Conservation (phyloP, 108 stramenopile genomes). For the Fistulifera pelliculosa region DNA sequence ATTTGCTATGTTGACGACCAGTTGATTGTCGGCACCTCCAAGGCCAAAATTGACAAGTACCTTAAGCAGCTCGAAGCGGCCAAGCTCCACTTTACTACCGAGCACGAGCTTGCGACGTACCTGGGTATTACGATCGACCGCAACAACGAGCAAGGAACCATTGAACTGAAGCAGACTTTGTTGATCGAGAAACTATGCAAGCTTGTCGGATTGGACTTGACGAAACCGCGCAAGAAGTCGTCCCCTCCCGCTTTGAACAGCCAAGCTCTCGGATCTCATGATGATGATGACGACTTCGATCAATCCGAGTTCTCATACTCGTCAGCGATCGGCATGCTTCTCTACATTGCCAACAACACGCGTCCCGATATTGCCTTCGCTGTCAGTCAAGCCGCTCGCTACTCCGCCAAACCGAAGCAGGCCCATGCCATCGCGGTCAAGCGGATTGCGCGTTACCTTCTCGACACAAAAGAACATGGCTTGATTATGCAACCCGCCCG, state of each 20-base stretch:
- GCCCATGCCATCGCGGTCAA: slow-evolving; percentile 4
- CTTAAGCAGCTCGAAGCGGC: slow-evolving; percentile 15
- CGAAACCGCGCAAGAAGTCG: background rate
- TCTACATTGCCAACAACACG: slow-evolving; percentile 13
- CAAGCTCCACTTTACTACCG: slow-evolving; percentile 18
- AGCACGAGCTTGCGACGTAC: slow-evolving; percentile 29
- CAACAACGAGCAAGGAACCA: background rate
- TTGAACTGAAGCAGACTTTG: slow-evolving; percentile 24
- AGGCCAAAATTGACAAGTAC: slow-evolving; percentile 9
- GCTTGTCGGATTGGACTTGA: slow-evolving; percentile 8
- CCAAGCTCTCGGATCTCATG: slow-evolving; percentile 1
- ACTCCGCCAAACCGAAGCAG: slow-evolving; percentile 6
- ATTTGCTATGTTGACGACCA: slow-evolving; percentile 31
- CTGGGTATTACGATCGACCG: slow-evolving; percentile 28
- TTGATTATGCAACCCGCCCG: slow-evolving; percentile 6
- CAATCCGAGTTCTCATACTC: slow-evolving; percentile 9
- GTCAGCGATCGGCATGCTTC: slow-evolving; percentile 14
- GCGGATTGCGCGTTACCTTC: slow-evolving; percentile 12
- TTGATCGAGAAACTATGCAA: slow-evolving; percentile 24
- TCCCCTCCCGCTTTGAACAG: slow-evolving; percentile 10
- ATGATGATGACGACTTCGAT: slow-evolving; percentile 6
- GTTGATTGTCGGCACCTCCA: slow-evolving; percentile 16
- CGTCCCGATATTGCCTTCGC: slow-evolving; percentile 17
- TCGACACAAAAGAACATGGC: slow-evolving; percentile 14
- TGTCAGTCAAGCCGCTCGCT: slow-evolving; percentile 16